Base-by-base conservation (phyloP, 23 red algal species). In the Gracilariopsis chorda region DNA sequence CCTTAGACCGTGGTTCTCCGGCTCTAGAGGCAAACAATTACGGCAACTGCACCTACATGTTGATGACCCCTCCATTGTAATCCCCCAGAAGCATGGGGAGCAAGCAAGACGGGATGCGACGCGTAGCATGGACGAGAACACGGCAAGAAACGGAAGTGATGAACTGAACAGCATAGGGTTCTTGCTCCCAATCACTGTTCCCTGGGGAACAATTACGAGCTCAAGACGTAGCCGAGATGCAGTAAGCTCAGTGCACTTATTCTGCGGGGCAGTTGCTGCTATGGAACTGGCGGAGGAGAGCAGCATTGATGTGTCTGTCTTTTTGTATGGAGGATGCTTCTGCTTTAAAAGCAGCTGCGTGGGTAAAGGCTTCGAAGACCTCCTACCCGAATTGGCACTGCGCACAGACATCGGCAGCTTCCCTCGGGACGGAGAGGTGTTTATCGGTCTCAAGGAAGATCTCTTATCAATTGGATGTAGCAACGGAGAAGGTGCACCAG, bases 71-170 rank as follows among this genome's bases (percentile, higher is more conserved):
- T 11, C 10, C 29, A 43, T 16, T 43, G 78, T 82, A 4, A 63
- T 81, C 13, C 77, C 52, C 5, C 78, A 82, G 30, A 82, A 82
- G 39, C 1, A 9, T 1, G 78, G 78, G 33, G 78, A 82, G 55
- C 47, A 82, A 41, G 19, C 2, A 82, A 2, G 62, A 8, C 62
- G 62, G 13, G 62, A 68, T 19, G 29, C 29, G 19, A 27, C 55
- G 7, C 21, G 28, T 3, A 8, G 14, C 9, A 27, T 3, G 32
- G 62, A 68, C 35, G 1, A 30, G 7, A 19, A 35, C 8, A 13
- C 17, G 33, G 33, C 1, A 27, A 39, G 62, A 6, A 25, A 68
- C 1, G 45, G 21, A 20, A 43, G 44, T 1, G 44, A 51, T 9
- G 72, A 77, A 20, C n/a, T 77, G 27, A 5, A 51, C 3, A 3